phyloP scores from a whole-genome alignment of 768 basidiomycete genomes.

The Naganishia vaughanmartiniae region DNA sequence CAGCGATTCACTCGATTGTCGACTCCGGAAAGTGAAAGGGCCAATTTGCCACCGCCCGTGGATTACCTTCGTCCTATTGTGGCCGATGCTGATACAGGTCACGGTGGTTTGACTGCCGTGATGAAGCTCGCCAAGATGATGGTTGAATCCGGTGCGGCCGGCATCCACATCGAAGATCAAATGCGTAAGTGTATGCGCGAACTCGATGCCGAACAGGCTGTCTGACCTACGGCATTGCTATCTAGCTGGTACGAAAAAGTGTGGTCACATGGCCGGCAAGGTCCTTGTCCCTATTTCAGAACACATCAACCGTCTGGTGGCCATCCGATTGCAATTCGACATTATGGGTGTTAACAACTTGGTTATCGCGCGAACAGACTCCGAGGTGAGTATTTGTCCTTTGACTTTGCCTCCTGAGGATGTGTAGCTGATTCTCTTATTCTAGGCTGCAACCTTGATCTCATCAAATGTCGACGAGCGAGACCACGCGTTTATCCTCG shows the following conservation, averaged over 20 bases:
- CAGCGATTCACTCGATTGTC: constrained; percentile 59
- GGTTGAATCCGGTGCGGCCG: constrained; percentile 96
- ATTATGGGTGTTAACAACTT: constrained; percentile 98
- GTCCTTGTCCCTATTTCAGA: constrained; percentile 88
- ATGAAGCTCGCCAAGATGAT: constrained; percentile 99
- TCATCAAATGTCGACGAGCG: constrained; percentile 93
- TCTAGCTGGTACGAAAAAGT: constrained; percentile 81
- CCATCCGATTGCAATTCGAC: constrained; percentile 94
- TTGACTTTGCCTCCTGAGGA: constrained; percentile 1
- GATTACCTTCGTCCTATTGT: constrained; percentile 93
- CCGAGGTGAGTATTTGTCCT: constrained; percentile 56
- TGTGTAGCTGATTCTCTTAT: background rate
- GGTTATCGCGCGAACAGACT: constrained; percentile 89
- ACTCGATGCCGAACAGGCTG: background rate
- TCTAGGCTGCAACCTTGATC: constrained; percentile 81
- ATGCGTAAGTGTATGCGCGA: constrained; percentile 56
- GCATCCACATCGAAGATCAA: constrained; percentile 97
- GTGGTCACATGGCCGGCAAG: constrained; percentile 55
- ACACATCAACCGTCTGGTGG: constrained; percentile 96
- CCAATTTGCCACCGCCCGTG: constrained; percentile 61
- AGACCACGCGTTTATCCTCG: constrained; percentile 97
- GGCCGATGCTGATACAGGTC: constrained; percentile 86
- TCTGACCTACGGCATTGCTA: background rate
- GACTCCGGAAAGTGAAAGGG: constrained; percentile 36
- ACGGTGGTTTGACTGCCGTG: constrained; percentile 79